Evolutionary conservation across 305 asterid genomes (phyloP).

Genomic region (Fraxinus sp.): DNA sequence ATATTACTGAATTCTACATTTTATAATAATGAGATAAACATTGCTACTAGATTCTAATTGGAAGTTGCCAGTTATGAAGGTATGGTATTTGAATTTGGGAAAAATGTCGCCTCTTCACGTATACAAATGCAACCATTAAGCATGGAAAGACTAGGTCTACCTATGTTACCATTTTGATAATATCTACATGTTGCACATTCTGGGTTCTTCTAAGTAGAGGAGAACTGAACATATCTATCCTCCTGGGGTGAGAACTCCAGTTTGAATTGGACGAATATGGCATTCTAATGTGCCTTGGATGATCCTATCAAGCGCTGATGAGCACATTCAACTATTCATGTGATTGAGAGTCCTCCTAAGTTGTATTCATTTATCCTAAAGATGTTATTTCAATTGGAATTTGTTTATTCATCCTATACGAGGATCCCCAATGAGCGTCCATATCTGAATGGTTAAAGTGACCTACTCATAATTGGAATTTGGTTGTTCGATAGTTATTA

Average conservation of each 20-base stretch:
- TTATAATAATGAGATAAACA: background rate
- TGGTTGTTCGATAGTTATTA: too few relatives aligned
- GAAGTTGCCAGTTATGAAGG: background rate
- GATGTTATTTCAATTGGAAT: too few relatives aligned
- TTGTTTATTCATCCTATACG: too few relatives aligned
- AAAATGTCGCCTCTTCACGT: background rate
- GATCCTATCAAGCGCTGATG: background rate
- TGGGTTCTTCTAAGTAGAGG: background rate
- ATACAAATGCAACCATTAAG: background rate
- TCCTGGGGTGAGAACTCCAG: background rate
- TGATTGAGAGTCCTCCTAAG: background rate
- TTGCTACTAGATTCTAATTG: background rate
- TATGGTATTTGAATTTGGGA: background rate
- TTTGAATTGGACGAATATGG: background rate
- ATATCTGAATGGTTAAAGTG: too few relatives aligned
- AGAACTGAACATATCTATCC: background rate
- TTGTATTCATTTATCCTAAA: too few relatives aligned
- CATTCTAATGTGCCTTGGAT: background rate
- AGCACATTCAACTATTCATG: background rate
- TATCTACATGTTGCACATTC: background rate
- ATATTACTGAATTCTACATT: background rate
- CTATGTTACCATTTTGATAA: background rate
- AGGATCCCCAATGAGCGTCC: too few relatives aligned
- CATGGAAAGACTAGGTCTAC: background rate
- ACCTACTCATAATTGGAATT: too few relatives aligned